Evolutionary conservation across 2,329 filamentous ascomycete species (phyloP).

Genomic region (Fusarium sp.): DNA sequence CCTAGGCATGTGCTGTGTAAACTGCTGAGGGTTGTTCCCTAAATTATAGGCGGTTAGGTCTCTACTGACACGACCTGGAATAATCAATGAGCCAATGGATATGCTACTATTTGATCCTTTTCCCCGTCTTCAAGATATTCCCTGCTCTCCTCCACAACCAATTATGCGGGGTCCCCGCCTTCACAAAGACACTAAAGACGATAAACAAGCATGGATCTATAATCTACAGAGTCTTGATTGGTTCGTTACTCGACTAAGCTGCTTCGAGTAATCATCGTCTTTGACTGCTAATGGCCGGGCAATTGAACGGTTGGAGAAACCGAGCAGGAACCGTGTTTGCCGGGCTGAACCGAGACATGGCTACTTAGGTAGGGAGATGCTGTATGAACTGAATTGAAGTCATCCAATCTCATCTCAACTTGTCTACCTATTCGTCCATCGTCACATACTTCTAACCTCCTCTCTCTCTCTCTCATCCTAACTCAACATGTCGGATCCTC

Average conservation of each 20-base stretch:
- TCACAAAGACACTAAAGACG: slow-evolving; percentile 8
- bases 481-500: slow-evolving; percentile 67
- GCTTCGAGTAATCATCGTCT: slow-evolving; percentile 18
- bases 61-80: neutral
- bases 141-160: slow-evolving; percentile 11
- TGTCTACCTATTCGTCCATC: neutral
- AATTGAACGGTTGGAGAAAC: slow-evolving; percentile 40
- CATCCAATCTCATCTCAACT: slow-evolving; percentile 10
- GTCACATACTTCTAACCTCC: neutral
- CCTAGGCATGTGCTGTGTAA: neutral
- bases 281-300: slow-evolving; percentile 15
- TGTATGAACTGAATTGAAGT: slow-evolving; percentile 38
- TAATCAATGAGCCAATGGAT: neutral
- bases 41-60: neutral
- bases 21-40: neutral
- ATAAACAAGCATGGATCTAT: slow-evolving; percentile 24
- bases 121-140: neutral
- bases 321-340: slow-evolving; percentile 44
- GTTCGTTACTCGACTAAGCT: slow-evolving; percentile 22
- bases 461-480: neutral
- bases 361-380: slow-evolving; percentile 12
- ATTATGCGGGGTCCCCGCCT: slow-evolving; percentile 39
- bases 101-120: neutral
- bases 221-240: slow-evolving; percentile 25
- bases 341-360: slow-evolving; percentile 45